Percentiles rank a stretch among this genome's conserved stretches.
Conservation (phyloP, 768 basidiomycete genomes). For the Boletus sensibilis region DNA sequence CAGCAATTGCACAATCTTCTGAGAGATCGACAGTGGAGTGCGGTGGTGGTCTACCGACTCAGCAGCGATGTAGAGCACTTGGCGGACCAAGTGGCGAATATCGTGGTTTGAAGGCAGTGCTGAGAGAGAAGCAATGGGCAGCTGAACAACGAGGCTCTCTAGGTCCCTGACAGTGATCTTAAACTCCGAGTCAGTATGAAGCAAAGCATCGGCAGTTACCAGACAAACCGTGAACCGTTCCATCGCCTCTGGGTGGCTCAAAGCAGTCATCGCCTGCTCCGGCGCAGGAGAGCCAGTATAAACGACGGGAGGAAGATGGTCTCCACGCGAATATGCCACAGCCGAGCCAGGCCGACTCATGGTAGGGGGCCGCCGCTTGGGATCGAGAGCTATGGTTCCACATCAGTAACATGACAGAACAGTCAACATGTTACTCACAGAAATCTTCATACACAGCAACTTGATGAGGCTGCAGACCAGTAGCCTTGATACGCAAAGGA, state of each 20-base stretch:
- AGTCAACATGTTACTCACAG: conserved; percentile 41
- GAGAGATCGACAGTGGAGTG: conserved; percentile 89
- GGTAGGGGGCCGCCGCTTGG: conserved; percentile 49
- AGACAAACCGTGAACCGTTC: conserved; percentile 76
- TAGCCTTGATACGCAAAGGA: conserved; percentile 78
- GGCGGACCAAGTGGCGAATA: conserved; percentile 78
- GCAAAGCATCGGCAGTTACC: neutral
- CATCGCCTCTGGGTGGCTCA: conserved; percentile 81
- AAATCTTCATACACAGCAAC: conserved; percentile 95
- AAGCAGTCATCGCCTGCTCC: conserved; percentile 47
- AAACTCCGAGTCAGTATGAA: conserved; percentile 2
- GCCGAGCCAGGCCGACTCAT: conserved; percentile 71
- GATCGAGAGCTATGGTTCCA: conserved; percentile 45
- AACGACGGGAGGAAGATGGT: conserved; percentile 40
- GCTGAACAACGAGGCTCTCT: conserved; percentile 74
- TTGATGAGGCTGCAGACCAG: conserved; percentile 81
- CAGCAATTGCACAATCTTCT: conserved; percentile 93
- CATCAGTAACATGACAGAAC: conserved; percentile 14
- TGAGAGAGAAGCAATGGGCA: conserved; percentile 69
- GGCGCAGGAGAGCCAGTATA: conserved; percentile 65
- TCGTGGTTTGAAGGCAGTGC: conserved; percentile 81
- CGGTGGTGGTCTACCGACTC: conserved; percentile 78
- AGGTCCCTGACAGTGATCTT: conserved; percentile 52
- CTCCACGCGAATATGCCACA: conserved; percentile 58
- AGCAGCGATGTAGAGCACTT: conserved; percentile 78